Conservation (phyloP, 2,329 filamentous ascomycete genomes). For the Triangularia setosa region DNA sequence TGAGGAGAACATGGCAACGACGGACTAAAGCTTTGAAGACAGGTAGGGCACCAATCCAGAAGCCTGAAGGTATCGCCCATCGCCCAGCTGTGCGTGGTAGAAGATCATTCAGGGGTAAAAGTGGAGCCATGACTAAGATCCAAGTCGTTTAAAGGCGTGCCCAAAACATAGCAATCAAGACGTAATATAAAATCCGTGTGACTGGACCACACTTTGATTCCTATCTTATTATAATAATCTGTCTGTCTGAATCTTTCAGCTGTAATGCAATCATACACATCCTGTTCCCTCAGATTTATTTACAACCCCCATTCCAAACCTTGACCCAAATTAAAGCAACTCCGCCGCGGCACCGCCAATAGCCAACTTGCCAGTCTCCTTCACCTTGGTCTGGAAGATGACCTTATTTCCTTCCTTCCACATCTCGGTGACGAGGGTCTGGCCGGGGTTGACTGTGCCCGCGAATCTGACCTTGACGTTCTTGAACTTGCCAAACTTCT, state of each 20-base stretch:
- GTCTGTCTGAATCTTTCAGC: neutral
- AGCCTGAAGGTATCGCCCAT: neutral
- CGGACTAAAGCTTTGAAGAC: neutral
- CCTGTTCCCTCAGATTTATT: neutral
- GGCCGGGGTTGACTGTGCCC: slow-evolving; percentile 76
- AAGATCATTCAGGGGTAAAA: neutral
- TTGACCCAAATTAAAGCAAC: slow-evolving; percentile 44
- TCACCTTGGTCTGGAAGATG: slow-evolving; percentile 82
- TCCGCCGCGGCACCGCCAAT: slow-evolving; percentile 80
- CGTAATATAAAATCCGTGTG: neutral
- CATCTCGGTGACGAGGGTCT: slow-evolving; percentile 92
- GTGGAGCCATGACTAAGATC: neutral
- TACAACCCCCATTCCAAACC: slow-evolving; percentile 20
- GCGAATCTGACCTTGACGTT: slow-evolving; percentile 93
- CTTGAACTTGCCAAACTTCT: slow-evolving; percentile 73
- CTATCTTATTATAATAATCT: neutral
- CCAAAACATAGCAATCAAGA: neutral
- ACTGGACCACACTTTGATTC: neutral
- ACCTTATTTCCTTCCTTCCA: slow-evolving; percentile 82
- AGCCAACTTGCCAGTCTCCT: slow-evolving; percentile 87
- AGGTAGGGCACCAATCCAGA: neutral
- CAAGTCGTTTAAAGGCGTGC: neutral
- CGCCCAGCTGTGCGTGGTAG: neutral
- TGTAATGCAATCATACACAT: neutral
- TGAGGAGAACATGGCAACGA: neutral